Conservation (phyloP, 2,329 filamentous ascomycete genomes). For the Knufia fluminis region DNA sequence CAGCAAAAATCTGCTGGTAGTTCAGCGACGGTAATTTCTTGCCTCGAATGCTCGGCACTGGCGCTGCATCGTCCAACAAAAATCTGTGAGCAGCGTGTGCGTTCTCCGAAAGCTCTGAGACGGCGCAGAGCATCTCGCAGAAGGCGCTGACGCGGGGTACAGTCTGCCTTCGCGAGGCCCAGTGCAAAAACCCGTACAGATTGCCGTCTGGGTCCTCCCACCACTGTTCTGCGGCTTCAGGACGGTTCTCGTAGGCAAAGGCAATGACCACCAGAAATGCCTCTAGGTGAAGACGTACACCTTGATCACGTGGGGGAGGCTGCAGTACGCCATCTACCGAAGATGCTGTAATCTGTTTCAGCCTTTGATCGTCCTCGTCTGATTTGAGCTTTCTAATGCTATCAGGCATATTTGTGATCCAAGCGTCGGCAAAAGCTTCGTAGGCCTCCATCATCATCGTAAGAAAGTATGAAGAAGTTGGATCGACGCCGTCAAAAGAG, state of each 20-base stretch:
- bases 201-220: slow-evolving; percentile 92
- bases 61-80: slow-evolving; percentile 60
- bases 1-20: slow-evolving; percentile 86
- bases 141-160: slow-evolving; percentile 95
- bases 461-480: slow-evolving; percentile 65
- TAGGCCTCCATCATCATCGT: slow-evolving; percentile 66
- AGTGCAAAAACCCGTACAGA: slow-evolving; percentile 86
- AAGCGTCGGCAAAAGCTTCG: slow-evolving; percentile 80
- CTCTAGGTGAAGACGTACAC: slow-evolving; percentile 53
- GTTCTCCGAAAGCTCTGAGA: slow-evolving; percentile 73
- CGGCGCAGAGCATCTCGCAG: slow-evolving; percentile 87
- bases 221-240: slow-evolving; percentile 76
- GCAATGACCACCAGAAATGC: slow-evolving; percentile 86
- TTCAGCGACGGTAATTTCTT: slow-evolving; percentile 76
- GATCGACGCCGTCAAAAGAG: slow-evolving; percentile 51
- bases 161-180: slow-evolving; percentile 90
- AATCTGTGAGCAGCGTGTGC: slow-evolving; percentile 82
- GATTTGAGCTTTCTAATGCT: slow-evolving; percentile 74
- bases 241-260: slow-evolving; percentile 77
- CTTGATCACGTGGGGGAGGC: slow-evolving; percentile 38
- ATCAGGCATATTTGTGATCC: slow-evolving; percentile 92
- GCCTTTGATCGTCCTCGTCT: slow-evolving; percentile 74
- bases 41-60: slow-evolving; percentile 63
- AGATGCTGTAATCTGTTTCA: slow-evolving; percentile 38
- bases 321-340: slow-evolving; percentile 36